These are phyloP conservation scores for Penicillium cosmopolitanum DNA, from an alignment of 495 filamentous ascomycete genomes.

Conservation along the genomic window DNA sequence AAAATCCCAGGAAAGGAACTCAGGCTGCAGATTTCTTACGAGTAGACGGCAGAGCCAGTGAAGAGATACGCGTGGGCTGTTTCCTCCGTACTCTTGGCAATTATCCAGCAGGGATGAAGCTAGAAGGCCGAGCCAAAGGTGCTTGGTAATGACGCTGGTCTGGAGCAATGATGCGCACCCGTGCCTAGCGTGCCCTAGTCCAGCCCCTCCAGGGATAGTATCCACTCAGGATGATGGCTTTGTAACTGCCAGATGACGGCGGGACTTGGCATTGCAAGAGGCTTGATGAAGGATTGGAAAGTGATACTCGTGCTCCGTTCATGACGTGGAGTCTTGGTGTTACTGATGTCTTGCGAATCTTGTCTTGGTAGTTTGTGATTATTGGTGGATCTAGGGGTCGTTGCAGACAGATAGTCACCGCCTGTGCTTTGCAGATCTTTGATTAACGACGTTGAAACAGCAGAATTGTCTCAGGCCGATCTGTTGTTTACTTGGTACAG, in stretches of 20 bases:
- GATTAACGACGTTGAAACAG: background rate
- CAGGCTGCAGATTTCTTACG: background rate
- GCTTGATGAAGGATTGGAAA: background rate
- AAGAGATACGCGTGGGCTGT: background rate
- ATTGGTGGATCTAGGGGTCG: conserved; percentile 6
- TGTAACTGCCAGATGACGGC: conserved; percentile 10
- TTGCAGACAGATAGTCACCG: background rate
- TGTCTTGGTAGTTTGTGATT: conserved; percentile 2
- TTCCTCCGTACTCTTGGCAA: background rate
- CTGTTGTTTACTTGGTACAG: background rate
- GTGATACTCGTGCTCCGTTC: background rate
- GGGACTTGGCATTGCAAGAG: conserved; percentile 11
- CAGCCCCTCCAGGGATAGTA: background rate
- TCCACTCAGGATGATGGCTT: conserved; percentile 9
- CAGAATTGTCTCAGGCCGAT: conserved; percentile 3
- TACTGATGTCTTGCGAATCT: background rate
- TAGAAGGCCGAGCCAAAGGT: conserved; percentile 22
- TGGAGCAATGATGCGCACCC: conserved; percentile 18
- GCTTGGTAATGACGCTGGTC: conserved; percentile 30
- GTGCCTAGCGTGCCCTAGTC: background rate
- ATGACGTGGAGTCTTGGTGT: background rate
- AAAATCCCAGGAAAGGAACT: conserved; percentile 2
- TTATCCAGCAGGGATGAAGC: conserved; percentile 5
- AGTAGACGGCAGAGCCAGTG: background rate
- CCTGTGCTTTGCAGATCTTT: background rate